Evolutionary conservation across 805 yeast genomes (phyloP), one percentile per base, ranked within the genome.

Genomic region (Candida ulmi): DNA sequence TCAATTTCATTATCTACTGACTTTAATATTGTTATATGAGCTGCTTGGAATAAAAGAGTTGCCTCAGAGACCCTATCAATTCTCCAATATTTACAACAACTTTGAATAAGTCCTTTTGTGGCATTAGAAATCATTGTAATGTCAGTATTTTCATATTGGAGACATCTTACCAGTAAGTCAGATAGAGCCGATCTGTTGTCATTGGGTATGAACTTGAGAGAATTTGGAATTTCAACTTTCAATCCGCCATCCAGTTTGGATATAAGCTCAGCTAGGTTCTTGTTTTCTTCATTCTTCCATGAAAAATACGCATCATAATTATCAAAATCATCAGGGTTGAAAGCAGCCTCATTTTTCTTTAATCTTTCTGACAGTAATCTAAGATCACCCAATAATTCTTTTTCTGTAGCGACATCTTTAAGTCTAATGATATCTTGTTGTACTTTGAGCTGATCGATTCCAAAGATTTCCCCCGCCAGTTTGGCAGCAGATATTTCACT

Each of bases 21-120:
- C 28, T 51, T 54, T 30, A 68, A 48, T 11, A 67, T 49, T 9
- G 63, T 53, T 11, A 50, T 54, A 42, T 68, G 68, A 2, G 71
- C 68, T 1, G 83, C 80, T 5, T 78, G 70, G 39, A 70, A 75
- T 6, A 79, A 43, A 8, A 75, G 48, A 0, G 72, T 65, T 0
- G 78, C 72, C 36, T 73, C 60, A 0, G 85, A 65, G 0, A 77
- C 62, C 7, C 55, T 57, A 42, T 70, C 72, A 5, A 82, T 56
- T 41, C 83, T 62, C 93, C 93, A 84, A 38, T 74, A 64, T 30
- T 63, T 66, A 7, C 76, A 62, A 39, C 76, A 72, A 13, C 66
- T 55, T 1, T 53, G 57, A 3, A 82, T 49, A 11, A 82, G 55
- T 33, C 64, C 66, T 8, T 60, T 54, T 0, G 75, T 63, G 15